Base-by-base conservation (phyloP, 306 rosid genomes). In the Prinsepia uniflora region DNA sequence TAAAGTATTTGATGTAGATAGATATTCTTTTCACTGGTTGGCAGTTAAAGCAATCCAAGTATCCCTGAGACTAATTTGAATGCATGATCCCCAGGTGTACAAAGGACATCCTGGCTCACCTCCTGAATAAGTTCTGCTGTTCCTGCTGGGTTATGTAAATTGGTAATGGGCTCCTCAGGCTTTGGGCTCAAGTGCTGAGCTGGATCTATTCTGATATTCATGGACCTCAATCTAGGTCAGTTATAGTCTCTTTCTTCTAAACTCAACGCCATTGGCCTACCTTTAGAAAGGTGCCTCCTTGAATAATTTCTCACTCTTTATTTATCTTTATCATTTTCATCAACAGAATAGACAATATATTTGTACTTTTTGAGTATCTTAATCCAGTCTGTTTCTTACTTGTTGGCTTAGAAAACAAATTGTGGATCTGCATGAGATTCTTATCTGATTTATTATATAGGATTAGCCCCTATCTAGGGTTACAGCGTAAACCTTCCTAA, bases 1-100 rank as follows among this genome's bases (percentile, higher is more conserved):
- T 24, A 59, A 65, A 62, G 77, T 63, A 70, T 70, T 80, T 67
- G 65, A 75, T 84, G 96, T 91, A 79, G 79, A 86, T 85, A 91
- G 67, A 81, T 67, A 85, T 86, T 88, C 87, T 66, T 91, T 84
- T 52, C 18, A 47, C 63, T 20, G 62, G 74, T 57, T 73, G 78
- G 60, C 68, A 30, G 74, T 72, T 77, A 40, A 65, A 56, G 65
- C 56, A 67, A 13, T 48, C 66, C 44, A 53, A 52, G 63, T 42
- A 30, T 14, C 19, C 43, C 50, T 49, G 62, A 7, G 63, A 41
- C 2, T 58, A 53, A 68, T 53, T 11, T 19, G 63, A 68, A 68
- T 68, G 52, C 63, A 53, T 42, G n/a, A n/a, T 70, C 17, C 14
- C 14, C 6, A 22, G 11, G 18, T 52, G 10, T n/a, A 18, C 50